Evolutionary conservation across 345 rosid species (phyloP).

Genomic region (Melaleuca alternifolia): DNA sequence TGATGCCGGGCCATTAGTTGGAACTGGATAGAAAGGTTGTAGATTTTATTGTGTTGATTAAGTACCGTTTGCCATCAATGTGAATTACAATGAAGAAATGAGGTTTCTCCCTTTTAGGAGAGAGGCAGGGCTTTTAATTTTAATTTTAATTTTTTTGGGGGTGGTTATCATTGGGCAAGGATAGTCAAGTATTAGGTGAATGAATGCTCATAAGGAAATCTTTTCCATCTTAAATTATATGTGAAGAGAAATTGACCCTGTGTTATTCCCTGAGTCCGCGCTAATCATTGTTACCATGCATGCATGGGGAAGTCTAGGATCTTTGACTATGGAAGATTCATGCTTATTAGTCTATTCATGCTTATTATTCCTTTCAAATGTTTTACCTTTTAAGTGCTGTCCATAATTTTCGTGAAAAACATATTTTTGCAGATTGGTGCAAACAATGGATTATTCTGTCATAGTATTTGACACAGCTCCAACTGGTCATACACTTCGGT

Average conservation of each 20-base stretch:
- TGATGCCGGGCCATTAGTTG: neutral
- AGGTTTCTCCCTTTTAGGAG: neutral
- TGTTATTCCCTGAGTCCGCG: too few relatives aligned
- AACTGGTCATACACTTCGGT: conserved; percentile 94
- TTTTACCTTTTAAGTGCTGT: neutral
- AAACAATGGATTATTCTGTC: conserved; percentile 94
- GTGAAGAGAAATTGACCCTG: too few relatives aligned
- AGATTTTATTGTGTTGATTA: neutral
- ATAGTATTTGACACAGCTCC: conserved; percentile 99
- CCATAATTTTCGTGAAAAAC: neutral
- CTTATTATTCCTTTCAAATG: neutral
- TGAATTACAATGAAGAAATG: neutral
- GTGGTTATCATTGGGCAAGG: neutral
- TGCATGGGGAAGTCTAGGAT: neutral
- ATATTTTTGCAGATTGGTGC: conserved; percentile 67
- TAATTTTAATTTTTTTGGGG: neutral
- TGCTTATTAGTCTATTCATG: neutral
- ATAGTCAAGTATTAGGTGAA: neutral
- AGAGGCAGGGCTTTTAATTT: neutral
- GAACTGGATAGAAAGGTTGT: neutral
- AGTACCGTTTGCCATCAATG: neutral
- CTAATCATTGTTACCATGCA: too few relatives aligned
- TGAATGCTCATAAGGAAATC: neutral
- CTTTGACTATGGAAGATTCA: neutral
- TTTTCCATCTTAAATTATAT: neutral